Evolutionary conservation across 2,329 filamentous ascomycete species (phyloP), one percentile per base, ranked within the genome.

Genomic region (Beauveria asiatica): DNA sequence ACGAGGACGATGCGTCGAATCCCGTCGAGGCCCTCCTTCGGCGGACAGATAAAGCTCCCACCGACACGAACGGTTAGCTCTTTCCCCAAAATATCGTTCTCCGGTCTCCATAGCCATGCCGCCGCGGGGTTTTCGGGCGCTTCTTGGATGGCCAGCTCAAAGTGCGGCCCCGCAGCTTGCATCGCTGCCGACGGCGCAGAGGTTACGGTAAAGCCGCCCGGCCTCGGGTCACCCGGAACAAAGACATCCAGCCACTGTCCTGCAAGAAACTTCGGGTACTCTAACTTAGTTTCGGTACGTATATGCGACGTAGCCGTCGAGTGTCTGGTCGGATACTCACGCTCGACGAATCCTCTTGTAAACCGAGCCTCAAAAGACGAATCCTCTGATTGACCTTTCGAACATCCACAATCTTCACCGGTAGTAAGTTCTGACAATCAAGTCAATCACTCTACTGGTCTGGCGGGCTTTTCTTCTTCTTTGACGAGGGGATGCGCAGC

Each of bases 241-340:
- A 88, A 87, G 7, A 91, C 86, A 70, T 96, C 92, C 60, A 96
- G 80, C 90, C 91, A 96, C 78, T 96, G 92, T 58, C 92, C 92
- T 5, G 92, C 84, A 6, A 85, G 79, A 73, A 94, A 95, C 80
- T 89, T 13, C 8, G 7, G 11, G 25, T 5, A 13, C 3, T 11
- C 2, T 37, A 9, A 7, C 17, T 58, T 41, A 59, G 37, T 8
- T 6, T 27, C 10, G 16, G 6, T 25, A 9, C 39, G n/a, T 13
- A 25, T 1, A 25, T 44, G 19, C 21, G 10, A 23, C 6, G n/a
- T 10, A 13, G 10, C 10, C 21, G 46, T 13, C 11, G 8, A n/a
- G n/a, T 25, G 11, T 13, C 5, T 1, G 23, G 42, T 46, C 9
- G 48, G 46, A 49, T 60, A 61, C 67, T 52, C 74, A 84, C 84